phyloP scores from a whole-genome alignment of 2,329 filamentous ascomycete species.

The Neocucurbitaria cava region DNA sequence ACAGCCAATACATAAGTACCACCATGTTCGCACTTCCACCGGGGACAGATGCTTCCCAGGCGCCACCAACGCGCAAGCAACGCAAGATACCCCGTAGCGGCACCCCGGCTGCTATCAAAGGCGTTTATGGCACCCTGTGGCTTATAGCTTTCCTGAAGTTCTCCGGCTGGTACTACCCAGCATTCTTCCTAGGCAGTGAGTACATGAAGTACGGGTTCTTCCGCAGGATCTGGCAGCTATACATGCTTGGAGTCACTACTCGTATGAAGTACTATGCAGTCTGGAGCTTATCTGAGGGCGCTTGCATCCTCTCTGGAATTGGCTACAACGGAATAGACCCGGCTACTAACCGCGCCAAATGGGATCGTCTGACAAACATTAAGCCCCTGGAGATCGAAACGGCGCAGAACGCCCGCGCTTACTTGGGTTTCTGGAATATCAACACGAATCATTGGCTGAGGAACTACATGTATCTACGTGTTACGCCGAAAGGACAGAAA shows the following conservation, averaged over 20 bases:
- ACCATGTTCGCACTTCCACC: constrained; percentile 90
- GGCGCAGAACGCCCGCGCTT: constrained; percentile 92
- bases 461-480: constrained; percentile 93
- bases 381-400: constrained; percentile 83
- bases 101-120: constrained; percentile 81
- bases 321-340: constrained; percentile 94
- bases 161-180: constrained; percentile 69
- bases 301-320: constrained; percentile 91
- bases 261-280: constrained; percentile 97
- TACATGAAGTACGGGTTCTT: constrained; percentile 74
- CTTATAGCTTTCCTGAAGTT: constrained; percentile 79
- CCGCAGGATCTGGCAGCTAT: constrained; percentile 76
- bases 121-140: constrained; percentile 76
- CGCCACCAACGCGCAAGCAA: constrained; percentile 85
- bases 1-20: constrained; percentile 89
- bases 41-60: constrained; percentile 82
- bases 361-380: constrained; percentile 91
- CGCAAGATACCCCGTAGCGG: constrained; percentile 91
- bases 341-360: constrained; percentile 81
- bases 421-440: constrained; percentile 95
- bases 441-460: constrained; percentile 97
- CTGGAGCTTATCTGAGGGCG: constrained; percentile 90
- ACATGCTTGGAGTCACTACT: constrained; percentile 82
- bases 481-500: constrained; percentile 94
- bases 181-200: constrained; percentile 68